A percentile compares a stretch with the other conserved stretches of the same genome.
phyloP scores from a whole-genome alignment of 768 basidiomycete species.

The Coprinellus micaceus region DNA sequence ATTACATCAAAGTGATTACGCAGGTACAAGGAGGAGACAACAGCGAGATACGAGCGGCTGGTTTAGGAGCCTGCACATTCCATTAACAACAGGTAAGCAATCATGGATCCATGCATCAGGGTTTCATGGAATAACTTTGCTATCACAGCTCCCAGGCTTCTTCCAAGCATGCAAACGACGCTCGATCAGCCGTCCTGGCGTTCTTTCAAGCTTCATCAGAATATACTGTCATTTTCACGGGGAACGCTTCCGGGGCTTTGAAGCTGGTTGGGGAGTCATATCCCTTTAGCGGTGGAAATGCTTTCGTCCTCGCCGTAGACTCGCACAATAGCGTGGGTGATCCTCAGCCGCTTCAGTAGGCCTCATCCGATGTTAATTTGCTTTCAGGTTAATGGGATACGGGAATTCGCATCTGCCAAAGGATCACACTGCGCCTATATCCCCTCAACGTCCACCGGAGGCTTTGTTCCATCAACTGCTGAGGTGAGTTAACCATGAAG shows the following conservation, averaged over 20 bases:
- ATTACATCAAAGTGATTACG: too few species aligned
- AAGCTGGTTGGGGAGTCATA: constrained; percentile 3
- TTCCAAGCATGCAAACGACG: neutral
- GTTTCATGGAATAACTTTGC: neutral
- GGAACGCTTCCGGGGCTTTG: neutral
- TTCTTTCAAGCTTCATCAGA: neutral
- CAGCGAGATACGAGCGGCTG: neutral
- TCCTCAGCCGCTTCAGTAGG: too few species aligned
- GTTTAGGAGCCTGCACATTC: neutral
- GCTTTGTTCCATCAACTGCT: constrained; percentile 46
- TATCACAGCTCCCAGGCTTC: neutral
- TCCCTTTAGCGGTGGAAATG: neutral
- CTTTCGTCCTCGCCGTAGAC: neutral
- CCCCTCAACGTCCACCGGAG: constrained; percentile 58
- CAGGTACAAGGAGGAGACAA: too few species aligned
- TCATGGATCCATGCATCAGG: neutral
- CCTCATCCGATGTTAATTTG: too few species aligned
- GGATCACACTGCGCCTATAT: constrained; percentile 64
- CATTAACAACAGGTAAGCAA: constrained; percentile 1
- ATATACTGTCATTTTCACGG: constrained; percentile 3
- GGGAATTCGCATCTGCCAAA: constrained; percentile 58
- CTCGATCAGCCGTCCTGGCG: neutral
- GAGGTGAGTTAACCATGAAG: too few species aligned
- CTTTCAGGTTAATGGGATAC: constrained; percentile 64
- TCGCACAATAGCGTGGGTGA: neutral